Conservation (phyloP, 2,329 filamentous ascomycete genomes). For the Botrytis tulipae region DNA sequence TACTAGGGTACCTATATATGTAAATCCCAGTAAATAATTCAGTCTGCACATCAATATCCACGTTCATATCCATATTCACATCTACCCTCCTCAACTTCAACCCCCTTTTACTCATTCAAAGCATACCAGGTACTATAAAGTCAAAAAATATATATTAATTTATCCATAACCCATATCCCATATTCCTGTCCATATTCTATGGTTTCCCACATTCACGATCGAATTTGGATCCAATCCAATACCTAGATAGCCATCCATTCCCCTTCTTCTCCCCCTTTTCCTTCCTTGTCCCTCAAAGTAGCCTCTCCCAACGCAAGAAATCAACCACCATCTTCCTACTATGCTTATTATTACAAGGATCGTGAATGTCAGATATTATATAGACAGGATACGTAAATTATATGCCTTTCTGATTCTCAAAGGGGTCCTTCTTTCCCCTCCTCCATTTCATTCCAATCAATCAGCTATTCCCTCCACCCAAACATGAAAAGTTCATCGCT, state of each 20-base stretch:
- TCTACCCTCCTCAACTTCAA: background rate
- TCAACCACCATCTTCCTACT: background rate
- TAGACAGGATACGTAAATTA: conserved; percentile 19
- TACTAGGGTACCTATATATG: background rate
- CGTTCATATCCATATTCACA: background rate
- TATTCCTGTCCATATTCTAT: background rate
- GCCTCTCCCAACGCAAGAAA: background rate
- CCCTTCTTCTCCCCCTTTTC: background rate
- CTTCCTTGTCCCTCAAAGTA: background rate
- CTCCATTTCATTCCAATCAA: background rate
- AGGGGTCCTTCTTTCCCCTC: background rate
- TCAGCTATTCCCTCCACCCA: conserved; percentile 1
- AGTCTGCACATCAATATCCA: background rate
- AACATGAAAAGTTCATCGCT: background rate
- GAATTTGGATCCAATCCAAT: background rate
- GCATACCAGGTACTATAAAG: background rate
- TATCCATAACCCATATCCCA: conserved; percentile 8
- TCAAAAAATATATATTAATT: conserved; percentile 7
- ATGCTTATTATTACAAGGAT: conserved; percentile 15
- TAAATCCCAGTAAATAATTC: background rate
- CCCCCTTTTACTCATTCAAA: background rate
- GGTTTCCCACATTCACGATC: background rate
- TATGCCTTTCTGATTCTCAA: background rate
- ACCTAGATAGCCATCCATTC: background rate
- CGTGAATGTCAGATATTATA: conserved; percentile 17